phyloP scores from a whole-genome alignment of 2,329 filamentous ascomycete genomes.

The Onygenales sp. region DNA sequence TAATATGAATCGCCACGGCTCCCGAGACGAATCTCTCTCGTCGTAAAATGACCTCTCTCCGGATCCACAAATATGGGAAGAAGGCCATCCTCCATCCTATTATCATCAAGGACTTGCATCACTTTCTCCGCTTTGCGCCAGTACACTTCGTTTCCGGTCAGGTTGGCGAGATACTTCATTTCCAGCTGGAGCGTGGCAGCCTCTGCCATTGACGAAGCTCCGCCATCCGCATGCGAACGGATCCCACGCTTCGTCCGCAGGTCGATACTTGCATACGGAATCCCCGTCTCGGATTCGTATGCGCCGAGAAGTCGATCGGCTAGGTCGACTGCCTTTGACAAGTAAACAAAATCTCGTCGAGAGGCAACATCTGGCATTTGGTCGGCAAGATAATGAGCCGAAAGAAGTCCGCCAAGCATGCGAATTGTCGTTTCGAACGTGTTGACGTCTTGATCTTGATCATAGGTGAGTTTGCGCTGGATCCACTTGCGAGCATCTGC shows the following conservation, averaged over 20 bases:
- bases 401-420: slow-evolving; percentile 87
- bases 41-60: slow-evolving; percentile 66
- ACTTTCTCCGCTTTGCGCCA: slow-evolving; percentile 89
- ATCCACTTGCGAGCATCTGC: slow-evolving; percentile 85
- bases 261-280: slow-evolving; percentile 87
- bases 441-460: slow-evolving; percentile 91
- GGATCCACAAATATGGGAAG: slow-evolving; percentile 88
- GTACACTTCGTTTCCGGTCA: slow-evolving; percentile 85
- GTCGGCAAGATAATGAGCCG: slow-evolving; percentile 89
- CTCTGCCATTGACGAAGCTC: slow-evolving; percentile 89
- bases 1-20: slow-evolving; percentile 97
- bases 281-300: slow-evolving; percentile 76
- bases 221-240: slow-evolving; percentile 71
- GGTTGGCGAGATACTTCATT: slow-evolving; percentile 90
- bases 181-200: slow-evolving; percentile 87
- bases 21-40: slow-evolving; percentile 82
- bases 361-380: slow-evolving; percentile 68
- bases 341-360: slow-evolving; percentile 82
- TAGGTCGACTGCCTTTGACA: slow-evolving; percentile 84
- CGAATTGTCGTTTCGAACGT: slow-evolving; percentile 97
- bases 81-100: slow-evolving; percentile 68
- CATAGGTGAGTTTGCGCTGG: slow-evolving; percentile 66
- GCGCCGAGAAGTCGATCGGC: slow-evolving; percentile 79
- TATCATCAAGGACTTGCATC: slow-evolving; percentile 82
- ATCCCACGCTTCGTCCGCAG: slow-evolving; percentile 67